Evolutionary conservation across 768 basidiomycete species (phyloP).

Genomic region (Rhodosporidiobolus odoratus): DNA sequence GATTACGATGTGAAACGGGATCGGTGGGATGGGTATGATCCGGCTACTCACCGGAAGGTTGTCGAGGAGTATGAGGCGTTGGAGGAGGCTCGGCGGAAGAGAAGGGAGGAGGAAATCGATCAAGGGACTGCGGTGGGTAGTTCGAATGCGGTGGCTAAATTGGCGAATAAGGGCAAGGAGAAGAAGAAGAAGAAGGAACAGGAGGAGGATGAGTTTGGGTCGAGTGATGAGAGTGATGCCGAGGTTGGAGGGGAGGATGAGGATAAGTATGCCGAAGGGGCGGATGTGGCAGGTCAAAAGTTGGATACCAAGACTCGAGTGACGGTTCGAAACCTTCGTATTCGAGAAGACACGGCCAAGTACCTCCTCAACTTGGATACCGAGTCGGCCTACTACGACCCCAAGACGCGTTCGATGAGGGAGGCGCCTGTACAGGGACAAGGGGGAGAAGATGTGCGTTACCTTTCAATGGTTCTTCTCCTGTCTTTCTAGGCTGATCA

Average conservation of each 20-base stretch:
- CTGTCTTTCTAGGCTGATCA: neutral
- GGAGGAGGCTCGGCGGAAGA: slow-evolving; percentile 80
- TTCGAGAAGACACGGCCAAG: slow-evolving; percentile 98
- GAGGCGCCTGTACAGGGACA: slow-evolving; percentile 79
- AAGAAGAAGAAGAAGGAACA: slow-evolving; percentile 58
- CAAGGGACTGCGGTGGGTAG: slow-evolving; percentile 84
- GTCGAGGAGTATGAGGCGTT: slow-evolving; percentile 92
- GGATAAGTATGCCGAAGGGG: slow-evolving; percentile 96
- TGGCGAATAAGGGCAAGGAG: slow-evolving; percentile 67
- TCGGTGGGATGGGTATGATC: slow-evolving; percentile 97
- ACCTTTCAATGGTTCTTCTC: neutral
- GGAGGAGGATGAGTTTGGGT: slow-evolving; percentile 91
- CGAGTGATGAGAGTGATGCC: slow-evolving; percentile 79
- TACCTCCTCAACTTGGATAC: slow-evolving; percentile 95
- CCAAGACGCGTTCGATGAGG: slow-evolving; percentile 98
- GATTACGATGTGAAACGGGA: slow-evolving; percentile 90
- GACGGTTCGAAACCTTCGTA: slow-evolving; percentile 94
- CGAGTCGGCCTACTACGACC: slow-evolving; percentile 95
- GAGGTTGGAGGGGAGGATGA: slow-evolving; percentile 66
- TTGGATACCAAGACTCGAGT: slow-evolving; percentile 98
- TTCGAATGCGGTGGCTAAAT: slow-evolving; percentile 80
- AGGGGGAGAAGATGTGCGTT: slow-evolving; percentile 76
- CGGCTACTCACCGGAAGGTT: slow-evolving; percentile 73
- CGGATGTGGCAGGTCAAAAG: slow-evolving; percentile 96
- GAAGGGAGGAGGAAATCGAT: slow-evolving; percentile 95